Evolutionary conservation across 2,329 filamentous ascomycete species (phyloP).

Genomic region (Colletotrichum phormii): DNA sequence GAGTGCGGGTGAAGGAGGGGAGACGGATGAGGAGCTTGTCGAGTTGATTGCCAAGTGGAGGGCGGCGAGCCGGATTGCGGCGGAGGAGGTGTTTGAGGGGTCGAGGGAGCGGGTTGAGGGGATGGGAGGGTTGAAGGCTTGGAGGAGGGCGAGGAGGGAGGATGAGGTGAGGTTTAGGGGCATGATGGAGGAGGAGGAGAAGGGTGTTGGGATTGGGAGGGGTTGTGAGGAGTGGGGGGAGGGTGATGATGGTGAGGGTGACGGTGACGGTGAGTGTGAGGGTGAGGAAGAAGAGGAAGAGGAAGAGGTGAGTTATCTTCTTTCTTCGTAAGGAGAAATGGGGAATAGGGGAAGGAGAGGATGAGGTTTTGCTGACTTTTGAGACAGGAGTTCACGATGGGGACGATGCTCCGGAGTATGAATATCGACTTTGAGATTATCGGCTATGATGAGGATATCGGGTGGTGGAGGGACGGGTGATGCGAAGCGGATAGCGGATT

Average conservation of each 20-base stretch:
- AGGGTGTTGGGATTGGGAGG: slow-evolving; percentile 36
- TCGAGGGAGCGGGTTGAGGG: slow-evolving; percentile 20
- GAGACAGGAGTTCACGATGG: slow-evolving; percentile 37
- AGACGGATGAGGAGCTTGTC: slow-evolving; percentile 26
- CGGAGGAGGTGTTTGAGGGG: slow-evolving; percentile 34
- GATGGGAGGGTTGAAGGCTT: slow-evolving; percentile 29
- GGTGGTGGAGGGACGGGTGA: slow-evolving; percentile 36
- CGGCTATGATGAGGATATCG: slow-evolving; percentile 38
- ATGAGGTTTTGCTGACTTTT: slow-evolving; percentile 2
- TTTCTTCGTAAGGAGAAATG: neutral
- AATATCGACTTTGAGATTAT: slow-evolving; percentile 36
- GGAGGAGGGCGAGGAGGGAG: slow-evolving; percentile 31
- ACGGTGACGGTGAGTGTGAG: neutral
- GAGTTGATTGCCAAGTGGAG: slow-evolving; percentile 36
- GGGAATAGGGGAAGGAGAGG: neutral
- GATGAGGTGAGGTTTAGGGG: slow-evolving; percentile 46
- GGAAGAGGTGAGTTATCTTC: slow-evolving; percentile 11
- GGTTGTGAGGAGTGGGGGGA: neutral
- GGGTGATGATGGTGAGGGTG: neutral
- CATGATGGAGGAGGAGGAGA: slow-evolving; percentile 48
- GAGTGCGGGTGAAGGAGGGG: neutral
- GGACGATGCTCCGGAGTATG: slow-evolving; percentile 36
- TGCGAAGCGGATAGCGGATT: neutral
- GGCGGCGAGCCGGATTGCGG: slow-evolving; percentile 34
- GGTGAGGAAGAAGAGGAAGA: neutral